Evolutionary conservation across 2,329 filamentous ascomycete species (phyloP), one percentile per base, ranked within the genome.

Genomic region (Parascedosporium putredinis): DNA sequence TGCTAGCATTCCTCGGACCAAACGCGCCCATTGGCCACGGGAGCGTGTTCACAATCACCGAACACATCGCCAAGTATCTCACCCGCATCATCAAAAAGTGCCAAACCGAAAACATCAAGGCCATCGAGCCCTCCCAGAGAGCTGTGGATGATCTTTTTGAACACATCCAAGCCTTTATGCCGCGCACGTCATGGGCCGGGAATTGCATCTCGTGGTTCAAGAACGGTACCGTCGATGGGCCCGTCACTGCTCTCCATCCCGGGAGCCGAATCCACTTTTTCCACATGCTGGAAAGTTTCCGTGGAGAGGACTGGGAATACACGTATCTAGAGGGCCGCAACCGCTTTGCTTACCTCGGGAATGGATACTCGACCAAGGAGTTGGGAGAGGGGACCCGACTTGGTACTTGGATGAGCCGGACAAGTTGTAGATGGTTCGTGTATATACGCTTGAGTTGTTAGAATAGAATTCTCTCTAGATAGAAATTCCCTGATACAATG

Each of bases 291-390:
- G 69, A 72, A 55, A 57, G 59, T 6, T 69, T 77, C 52, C 62
- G 74, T 34, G 70, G 68, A 16, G 75, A 78, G 58, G 71, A 78
- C 55, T 78, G 68, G 64, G 73, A 77, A 43, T 77, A 74, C 54
- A 63, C 70, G 20, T 72, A 73, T 38, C 40, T 27, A 44, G n/a
- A 42, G 49, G 27, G 4, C 12, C 59, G 53, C 55, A 76, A 76
- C 54, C 61, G 73, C 27, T 77, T 76, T 54, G 60, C 55, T n/a
- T 77, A 74, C 51, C 61, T 77, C 7, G 74, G 74, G 7, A 77
- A 77, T 45, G 75, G 75, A 1, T 76, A n/a, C n/a, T n/a, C n/a
- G n/a, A n/a, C n/a, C n/a, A n/a, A n/a, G n/a, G n/a, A n/a, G n/a
- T n/a, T n/a, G n/a, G n/a, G n/a, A n/a, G n/a, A n/a, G n/a, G n/a